phyloP scores from a whole-genome alignment of 2,329 filamentous ascomycete species.

The Dryadomyces quercus-mongolicae region DNA sequence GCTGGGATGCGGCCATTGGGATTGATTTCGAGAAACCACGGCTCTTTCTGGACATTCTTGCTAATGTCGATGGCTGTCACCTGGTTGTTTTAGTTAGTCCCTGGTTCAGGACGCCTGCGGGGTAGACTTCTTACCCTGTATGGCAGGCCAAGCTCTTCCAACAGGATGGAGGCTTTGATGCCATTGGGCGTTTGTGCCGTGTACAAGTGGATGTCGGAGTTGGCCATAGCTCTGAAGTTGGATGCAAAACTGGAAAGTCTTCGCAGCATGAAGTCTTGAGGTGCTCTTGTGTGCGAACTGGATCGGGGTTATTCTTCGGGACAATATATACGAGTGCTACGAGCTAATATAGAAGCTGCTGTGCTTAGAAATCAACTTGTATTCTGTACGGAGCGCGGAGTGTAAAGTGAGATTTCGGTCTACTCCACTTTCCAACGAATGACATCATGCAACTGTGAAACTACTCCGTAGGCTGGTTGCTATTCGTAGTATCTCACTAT shows the following conservation, averaged over 20 bases:
- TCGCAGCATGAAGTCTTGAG: neutral
- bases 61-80: conserved; percentile 54
- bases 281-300: neutral
- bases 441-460: too few relatives aligned
- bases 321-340: neutral
- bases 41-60: conserved; percentile 65
- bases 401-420: neutral
- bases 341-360: neutral
- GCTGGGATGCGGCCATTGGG: conserved; percentile 88
- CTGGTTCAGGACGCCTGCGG: too few relatives aligned
- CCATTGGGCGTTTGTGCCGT: conserved; percentile 79
- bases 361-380: neutral
- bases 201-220: conserved; percentile 66
- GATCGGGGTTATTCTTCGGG: neutral
- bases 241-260: neutral
- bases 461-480: too few relatives aligned
- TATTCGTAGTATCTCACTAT: too few relatives aligned
- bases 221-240: conserved; percentile 21
- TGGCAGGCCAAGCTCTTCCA: conserved; percentile 75
- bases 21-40: conserved; percentile 85
- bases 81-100: conserved; percentile 15
- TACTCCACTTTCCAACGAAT: too few relatives aligned
- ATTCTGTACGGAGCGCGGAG: neutral
- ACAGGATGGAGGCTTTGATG: conserved; percentile 75
- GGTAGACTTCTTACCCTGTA: conserved; percentile 46